Evolutionary conservation across 306 rosid genomes (phyloP), one percentile per base, ranked within the genome.

Genomic region (Psophocarpus tetragonolobus): DNA sequence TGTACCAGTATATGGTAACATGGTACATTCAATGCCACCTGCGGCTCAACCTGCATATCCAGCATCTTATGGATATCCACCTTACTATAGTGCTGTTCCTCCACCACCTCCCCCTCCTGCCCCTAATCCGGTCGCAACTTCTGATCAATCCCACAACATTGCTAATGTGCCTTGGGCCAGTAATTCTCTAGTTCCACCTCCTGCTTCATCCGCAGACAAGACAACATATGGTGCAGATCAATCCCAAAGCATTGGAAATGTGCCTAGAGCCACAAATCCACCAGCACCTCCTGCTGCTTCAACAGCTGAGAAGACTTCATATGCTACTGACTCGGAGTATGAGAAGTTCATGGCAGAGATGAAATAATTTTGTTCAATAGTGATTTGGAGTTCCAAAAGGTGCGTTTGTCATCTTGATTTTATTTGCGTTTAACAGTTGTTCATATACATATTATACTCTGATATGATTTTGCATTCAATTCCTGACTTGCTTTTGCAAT

Each of bases 261-360:
- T 88, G 60, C 91, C 97, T 35, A 89, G 95, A 95, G 90, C 96
- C 29, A 45, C 93, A 72, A 91, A 84, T 91, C 84, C 95, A 44
- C 84, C 91, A 0, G 50, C 80, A 76, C 89, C 87, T 2, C 91
- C 92, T 73, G 88, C 92, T 68, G 39, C 78, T 72, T 58, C 97
- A 60, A 71, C 97, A 39, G 84, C 88, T 0, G 97, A 90, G 82
- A 89, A 84, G 76, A 20, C 90, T 57, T 33, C 87, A 13, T 77
- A 87, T 65, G 98, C 90, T 62, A 88, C 97, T 44, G 98, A 96
- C 74, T 88, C 97, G 5, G 98, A 92, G 84, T 96, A 92, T 35
- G 99, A 96, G 86, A 95, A 88, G 82, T 95, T 95, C 89, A 96
- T 96, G 99, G 91, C 97, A 26, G 98, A 96, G 91, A 92, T 91